Percentiles rank a stretch among this genome's conserved stretches.
phyloP scores from a whole-genome alignment of 2,329 filamentous ascomycete genomes.

The Xylaria sp. region DNA sequence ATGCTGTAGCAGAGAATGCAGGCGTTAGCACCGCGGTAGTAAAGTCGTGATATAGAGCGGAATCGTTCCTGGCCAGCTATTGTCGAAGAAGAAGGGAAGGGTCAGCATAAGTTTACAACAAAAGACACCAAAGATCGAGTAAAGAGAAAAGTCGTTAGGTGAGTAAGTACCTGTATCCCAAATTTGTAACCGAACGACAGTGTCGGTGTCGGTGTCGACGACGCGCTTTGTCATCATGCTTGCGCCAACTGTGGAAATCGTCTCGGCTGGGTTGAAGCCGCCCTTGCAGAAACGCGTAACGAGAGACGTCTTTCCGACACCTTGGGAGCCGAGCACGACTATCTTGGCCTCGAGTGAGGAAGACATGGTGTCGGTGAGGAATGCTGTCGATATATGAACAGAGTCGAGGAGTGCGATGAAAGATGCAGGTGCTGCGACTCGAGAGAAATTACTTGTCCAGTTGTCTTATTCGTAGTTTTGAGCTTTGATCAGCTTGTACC shows the following conservation, averaged over 20 bases:
- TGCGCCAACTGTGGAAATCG: constrained; percentile 76
- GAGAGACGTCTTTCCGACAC: constrained; percentile 79
- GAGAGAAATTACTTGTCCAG: neutral
- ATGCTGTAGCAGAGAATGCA: constrained; percentile 96
- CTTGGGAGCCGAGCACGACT: constrained; percentile 79
- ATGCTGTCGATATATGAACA: neutral
- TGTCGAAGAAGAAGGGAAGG: constrained; percentile 1
- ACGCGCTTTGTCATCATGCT: constrained; percentile 82
- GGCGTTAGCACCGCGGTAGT: constrained; percentile 94
- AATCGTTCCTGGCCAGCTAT: constrained; percentile 90
- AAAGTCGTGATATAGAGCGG: constrained; percentile 89
- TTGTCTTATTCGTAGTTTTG: no score
- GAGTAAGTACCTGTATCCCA: constrained; percentile 78
- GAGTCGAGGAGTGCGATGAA: neutral
- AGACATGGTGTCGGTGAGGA: constrained; percentile 46
- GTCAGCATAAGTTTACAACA: constrained; percentile 23
- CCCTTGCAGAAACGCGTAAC: constrained; percentile 79
- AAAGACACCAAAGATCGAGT: no score
- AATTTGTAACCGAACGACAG: constrained; percentile 87
- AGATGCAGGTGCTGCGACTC: neutral
- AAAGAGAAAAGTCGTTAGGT: neutral
- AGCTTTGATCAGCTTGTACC: no score
- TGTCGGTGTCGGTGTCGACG: constrained; percentile 82
- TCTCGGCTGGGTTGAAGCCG: constrained; percentile 68
- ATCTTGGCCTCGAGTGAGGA: constrained; percentile 82